Conservation (phyloP, 2,329 filamentous ascomycete genomes). For the Cladophialophora carrionii region DNA sequence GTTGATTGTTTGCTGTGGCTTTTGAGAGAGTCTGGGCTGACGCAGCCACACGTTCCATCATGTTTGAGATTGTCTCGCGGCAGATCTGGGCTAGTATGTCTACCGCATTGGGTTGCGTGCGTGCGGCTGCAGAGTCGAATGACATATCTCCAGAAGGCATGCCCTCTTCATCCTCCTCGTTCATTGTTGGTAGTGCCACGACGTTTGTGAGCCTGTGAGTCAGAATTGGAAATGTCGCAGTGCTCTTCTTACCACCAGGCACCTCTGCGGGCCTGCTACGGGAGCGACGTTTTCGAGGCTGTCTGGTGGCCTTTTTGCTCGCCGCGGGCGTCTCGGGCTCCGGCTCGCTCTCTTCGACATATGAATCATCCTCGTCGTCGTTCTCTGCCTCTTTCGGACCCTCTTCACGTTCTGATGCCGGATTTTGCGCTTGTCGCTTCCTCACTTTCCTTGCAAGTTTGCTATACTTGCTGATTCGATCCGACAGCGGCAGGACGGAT, state of each 20-base stretch:
- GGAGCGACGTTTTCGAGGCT: conserved; percentile 11
- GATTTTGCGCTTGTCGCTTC: conserved; percentile 23
- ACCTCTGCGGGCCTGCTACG: conserved; percentile 12
- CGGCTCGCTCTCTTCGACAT: conserved; percentile 31
- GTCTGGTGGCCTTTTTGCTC: conserved; percentile 23
- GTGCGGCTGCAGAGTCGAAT: conserved; percentile 40
- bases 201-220: conserved; percentile 41
- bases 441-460: conserved; percentile 8
- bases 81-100: conserved; percentile 58
- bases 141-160: conserved; percentile 12
- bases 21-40: conserved; percentile 9
- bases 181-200: conserved; percentile 35
- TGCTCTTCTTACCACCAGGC: conserved; percentile 15
- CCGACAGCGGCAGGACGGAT: background rate
- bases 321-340: conserved; percentile 31
- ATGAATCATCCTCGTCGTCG: conserved; percentile 34
- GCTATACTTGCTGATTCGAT: conserved; percentile 20
- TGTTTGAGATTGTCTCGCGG: conserved; percentile 53
- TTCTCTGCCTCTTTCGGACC: conserved; percentile 26
- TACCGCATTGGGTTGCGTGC: conserved; percentile 54
- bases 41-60: conserved; percentile 50
- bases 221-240: conserved; percentile 40
- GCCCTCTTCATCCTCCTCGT: conserved; percentile 38
- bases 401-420: conserved; percentile 26
- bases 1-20: conserved; percentile 47